Evolutionary conservation across 2,329 filamentous ascomycete species (phyloP).

Genomic region (Verticillium isaacii): DNA sequence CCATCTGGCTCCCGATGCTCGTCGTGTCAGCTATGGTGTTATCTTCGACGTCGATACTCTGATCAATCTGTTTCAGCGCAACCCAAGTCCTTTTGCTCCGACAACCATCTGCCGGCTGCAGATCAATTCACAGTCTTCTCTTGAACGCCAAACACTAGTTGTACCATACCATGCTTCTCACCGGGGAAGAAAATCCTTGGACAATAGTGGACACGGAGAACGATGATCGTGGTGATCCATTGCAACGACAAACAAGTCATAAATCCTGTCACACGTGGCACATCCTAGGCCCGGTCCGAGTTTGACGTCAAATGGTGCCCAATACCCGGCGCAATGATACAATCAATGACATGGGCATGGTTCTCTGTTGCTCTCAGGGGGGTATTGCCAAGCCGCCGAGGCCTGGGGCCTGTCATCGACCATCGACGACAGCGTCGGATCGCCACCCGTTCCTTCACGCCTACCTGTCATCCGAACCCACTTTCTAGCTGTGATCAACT

Average conservation of each 20-base stretch:
- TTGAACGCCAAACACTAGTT: background rate
- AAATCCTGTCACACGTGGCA: background rate
- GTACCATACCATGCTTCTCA: background rate
- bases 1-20: constrained; percentile 11
- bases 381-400: background rate
- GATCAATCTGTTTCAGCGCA: background rate
- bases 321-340: background rate
- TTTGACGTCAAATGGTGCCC: background rate
- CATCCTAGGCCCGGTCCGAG: background rate
- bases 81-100: background rate
- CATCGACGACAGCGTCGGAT: background rate
- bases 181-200: background rate
- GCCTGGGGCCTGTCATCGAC: background rate
- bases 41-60: background rate
- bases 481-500: background rate
- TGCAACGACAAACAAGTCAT: background rate
- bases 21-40: constrained; percentile 8
- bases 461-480: background rate
- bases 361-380: background rate
- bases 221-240: background rate
- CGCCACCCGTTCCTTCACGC: background rate
- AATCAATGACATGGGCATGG: background rate
- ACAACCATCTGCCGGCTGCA: background rate
- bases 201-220: background rate
- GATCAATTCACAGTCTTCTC: background rate